Percentiles rank a stretch among this genome's conserved stretches.
These are phyloP conservation scores for Boletus eberwhitei DNA, from an alignment of 768 basidiomycete genomes.

Conservation along the genomic window DNA sequence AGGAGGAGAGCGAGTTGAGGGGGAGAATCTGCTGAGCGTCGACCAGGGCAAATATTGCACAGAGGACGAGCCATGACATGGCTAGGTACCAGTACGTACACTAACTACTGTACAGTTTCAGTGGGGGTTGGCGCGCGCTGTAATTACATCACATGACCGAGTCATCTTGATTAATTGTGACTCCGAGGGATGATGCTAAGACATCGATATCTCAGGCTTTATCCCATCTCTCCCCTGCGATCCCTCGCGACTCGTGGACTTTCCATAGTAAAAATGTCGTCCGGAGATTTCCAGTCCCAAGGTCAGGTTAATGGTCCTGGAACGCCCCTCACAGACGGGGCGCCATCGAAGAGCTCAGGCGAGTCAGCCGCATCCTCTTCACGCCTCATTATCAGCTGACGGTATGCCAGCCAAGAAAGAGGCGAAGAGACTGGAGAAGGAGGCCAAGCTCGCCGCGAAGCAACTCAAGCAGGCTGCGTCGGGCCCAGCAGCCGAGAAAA, in stretches of 20 bases:
- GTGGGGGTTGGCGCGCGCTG: too few species aligned
- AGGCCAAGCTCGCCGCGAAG: conserved; percentile 74
- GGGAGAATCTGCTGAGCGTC: conserved; percentile 27
- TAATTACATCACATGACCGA: too few species aligned
- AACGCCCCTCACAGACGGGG: background rate
- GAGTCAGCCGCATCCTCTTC: conserved; percentile 4
- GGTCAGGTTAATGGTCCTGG: background rate
- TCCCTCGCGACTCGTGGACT: background rate
- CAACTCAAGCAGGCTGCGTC: conserved; percentile 39
- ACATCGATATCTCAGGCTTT: conserved; percentile 18
- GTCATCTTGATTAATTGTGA: too few species aligned
- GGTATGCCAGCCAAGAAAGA: conserved; percentile 69
- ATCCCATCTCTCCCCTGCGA: background rate
- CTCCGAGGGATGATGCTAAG: conserved; percentile 6
- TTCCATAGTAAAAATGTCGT: conserved; percentile 7
- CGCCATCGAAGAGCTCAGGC: conserved; percentile 42
- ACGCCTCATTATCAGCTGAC: background rate
- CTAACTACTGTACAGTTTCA: too few species aligned
- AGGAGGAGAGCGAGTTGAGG: conserved; percentile 36
- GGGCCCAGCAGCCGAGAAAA: conserved; percentile 55
- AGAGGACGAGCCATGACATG: background rate
- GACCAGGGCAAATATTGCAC: background rate
- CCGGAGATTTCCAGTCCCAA: background rate
- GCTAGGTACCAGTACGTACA: too few species aligned
- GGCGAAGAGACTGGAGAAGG: conserved; percentile 76